Percentiles rank a stretch among this genome's conserved stretches.
phyloP scores from a whole-genome alignment of 2,329 filamentous ascomycete species.

The Didymella pomorum region DNA sequence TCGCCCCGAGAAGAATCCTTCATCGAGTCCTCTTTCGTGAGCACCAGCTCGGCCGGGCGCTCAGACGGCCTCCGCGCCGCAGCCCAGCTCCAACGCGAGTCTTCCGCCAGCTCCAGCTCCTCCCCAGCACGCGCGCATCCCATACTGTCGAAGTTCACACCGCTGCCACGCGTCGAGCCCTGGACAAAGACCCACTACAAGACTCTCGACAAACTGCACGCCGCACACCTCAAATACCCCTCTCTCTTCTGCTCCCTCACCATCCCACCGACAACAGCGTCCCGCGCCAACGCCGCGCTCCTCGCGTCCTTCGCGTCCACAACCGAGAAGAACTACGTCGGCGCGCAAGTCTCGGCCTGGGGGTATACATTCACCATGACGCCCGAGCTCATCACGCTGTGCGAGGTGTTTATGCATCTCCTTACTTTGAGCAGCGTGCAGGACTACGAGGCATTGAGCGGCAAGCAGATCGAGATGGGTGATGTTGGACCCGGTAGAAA shows the following conservation, averaged over 20 bases:
- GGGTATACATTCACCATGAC: conserved; percentile 47
- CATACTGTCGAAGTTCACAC: conserved; percentile 32
- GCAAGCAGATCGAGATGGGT: conserved; percentile 40
- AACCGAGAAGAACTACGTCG: conserved; percentile 36
- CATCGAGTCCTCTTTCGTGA: conserved; percentile 12
- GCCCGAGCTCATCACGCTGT: conserved; percentile 44
- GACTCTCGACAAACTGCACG: conserved; percentile 48
- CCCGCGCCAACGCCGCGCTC: conserved; percentile 41
- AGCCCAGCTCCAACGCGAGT: conserved; percentile 16
- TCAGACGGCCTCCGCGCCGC: conserved; percentile 14
- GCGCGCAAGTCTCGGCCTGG: conserved; percentile 43
- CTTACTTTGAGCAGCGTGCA: conserved; percentile 35
- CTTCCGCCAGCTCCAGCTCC: conserved; percentile 20
- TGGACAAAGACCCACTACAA: conserved; percentile 54
- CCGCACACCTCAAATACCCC: conserved; percentile 43
- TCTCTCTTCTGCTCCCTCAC: conserved; percentile 39
- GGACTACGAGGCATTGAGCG: conserved; percentile 38
- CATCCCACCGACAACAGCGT: conserved; percentile 26
- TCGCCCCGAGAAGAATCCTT: conserved; percentile 1
- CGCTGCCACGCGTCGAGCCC: conserved; percentile 47
- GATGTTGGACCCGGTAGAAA: conserved; percentile 36
- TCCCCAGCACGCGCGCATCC: conserved; percentile 35
- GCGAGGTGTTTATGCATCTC: conserved; percentile 46
- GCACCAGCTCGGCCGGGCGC: conserved; percentile 19
- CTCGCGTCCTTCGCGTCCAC: conserved; percentile 36